Conservation (phyloP, 2,329 filamentous ascomycete genomes). For the Xylaria sp. region DNA sequence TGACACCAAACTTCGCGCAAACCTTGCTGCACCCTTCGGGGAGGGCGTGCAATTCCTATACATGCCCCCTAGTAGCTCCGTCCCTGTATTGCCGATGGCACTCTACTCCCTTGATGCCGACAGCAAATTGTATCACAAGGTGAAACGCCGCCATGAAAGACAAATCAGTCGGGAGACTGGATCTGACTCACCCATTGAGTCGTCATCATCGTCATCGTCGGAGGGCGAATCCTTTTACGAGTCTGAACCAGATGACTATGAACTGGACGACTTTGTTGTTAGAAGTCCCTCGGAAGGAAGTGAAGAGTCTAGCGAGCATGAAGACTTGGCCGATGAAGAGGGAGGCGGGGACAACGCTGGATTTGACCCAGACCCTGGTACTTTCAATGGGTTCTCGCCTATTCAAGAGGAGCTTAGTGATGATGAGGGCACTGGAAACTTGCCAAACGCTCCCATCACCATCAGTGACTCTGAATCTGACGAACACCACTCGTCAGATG, state of each 20-base stretch:
- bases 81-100: conserved; percentile 28
- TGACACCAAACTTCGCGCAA: conserved; percentile 34
- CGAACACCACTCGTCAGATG: conserved; percentile 26
- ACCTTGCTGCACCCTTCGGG: neutral
- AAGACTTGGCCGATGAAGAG: conserved; percentile 26
- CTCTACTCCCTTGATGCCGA: conserved; percentile 2
- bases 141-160: conserved; percentile 27
- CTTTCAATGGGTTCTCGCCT: conserved; percentile 45
- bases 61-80: neutral
- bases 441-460: conserved; percentile 37
- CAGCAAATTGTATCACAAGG: conserved; percentile 10
- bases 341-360: neutral
- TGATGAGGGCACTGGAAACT: conserved; percentile 17
- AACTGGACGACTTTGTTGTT: conserved; percentile 43
- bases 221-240: conserved; percentile 21
- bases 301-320: conserved; percentile 23
- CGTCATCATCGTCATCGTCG: conserved; percentile 14
- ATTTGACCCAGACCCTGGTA: conserved; percentile 36
- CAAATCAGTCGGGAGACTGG: conserved; percentile 13
- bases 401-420: conserved; percentile 37
- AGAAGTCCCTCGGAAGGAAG: conserved; percentile 20
- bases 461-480: conserved; percentile 42
- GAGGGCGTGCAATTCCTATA: neutral
- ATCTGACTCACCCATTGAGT: conserved; percentile 9
- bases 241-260: conserved; percentile 41